Conservation (phyloP, 192 early-diverging fungal species). For the Entophlyctis luteolus region DNA sequence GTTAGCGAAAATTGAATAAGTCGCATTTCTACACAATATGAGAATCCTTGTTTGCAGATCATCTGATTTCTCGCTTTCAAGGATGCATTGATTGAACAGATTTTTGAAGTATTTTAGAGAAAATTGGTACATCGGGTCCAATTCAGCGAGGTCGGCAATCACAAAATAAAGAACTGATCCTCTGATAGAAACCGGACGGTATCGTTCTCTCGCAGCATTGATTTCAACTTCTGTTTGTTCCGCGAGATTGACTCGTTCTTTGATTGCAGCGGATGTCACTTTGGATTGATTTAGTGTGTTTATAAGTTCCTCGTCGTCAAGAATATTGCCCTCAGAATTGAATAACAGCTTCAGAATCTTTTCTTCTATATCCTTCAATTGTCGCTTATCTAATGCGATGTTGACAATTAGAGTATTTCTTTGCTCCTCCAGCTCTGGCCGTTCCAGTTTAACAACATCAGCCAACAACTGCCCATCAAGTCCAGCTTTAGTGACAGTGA, state of each 20-base stretch:
- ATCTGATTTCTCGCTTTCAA: slow-evolving; percentile 47
- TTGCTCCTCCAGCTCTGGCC: slow-evolving; percentile 61
- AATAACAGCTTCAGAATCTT: slow-evolving; percentile 60
- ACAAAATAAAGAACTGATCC: slow-evolving; percentile 63
- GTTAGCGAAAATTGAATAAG: slow-evolving; percentile 54
- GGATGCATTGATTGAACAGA: slow-evolving; percentile 53
- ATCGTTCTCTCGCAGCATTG: slow-evolving; percentile 54
- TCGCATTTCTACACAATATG: slow-evolving; percentile 52
- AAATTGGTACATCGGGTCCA: slow-evolving; percentile 68
- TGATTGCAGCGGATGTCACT: slow-evolving; percentile 61
- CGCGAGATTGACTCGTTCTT: slow-evolving; percentile 53
- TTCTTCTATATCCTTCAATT: slow-evolving; percentile 62
- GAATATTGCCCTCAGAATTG: slow-evolving; percentile 61
- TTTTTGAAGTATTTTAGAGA: slow-evolving; percentile 65
- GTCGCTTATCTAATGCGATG: slow-evolving; percentile 56
- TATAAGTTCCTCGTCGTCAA: slow-evolving; percentile 65
- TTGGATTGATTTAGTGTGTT: slow-evolving; percentile 64
- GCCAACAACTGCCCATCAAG: slow-evolving; percentile 59
- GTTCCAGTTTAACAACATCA: slow-evolving; percentile 57
- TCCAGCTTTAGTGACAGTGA: slow-evolving; percentile 59
- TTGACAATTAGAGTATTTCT: slow-evolving; percentile 57
- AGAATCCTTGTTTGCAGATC: slow-evolving; percentile 45
- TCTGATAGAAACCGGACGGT: slow-evolving; percentile 58
- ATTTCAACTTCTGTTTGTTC: slow-evolving; percentile 58
- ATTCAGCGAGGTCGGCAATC: slow-evolving; percentile 56